A percentile compares a stretch with the other conserved stretches of the same genome.
Evolutionary conservation across 306 rosid species (phyloP).

Genomic region (Fagus sylvatica): DNA sequence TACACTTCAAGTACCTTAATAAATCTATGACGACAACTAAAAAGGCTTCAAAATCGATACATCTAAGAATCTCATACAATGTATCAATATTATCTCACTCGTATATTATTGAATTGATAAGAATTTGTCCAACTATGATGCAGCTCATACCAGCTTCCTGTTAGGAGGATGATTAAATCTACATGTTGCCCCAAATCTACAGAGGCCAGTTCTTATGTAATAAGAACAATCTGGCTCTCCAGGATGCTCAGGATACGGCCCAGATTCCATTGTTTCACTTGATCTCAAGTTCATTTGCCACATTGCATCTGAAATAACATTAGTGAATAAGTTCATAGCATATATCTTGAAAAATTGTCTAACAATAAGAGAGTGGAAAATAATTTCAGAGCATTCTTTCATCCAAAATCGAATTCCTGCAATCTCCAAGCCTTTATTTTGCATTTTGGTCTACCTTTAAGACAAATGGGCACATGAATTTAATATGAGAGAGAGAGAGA

Average conservation of each 20-base stretch:
- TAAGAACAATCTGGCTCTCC: constrained; percentile 97
- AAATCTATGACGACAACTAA: background rate
- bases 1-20: constrained; percentile 2
- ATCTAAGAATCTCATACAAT: background rate
- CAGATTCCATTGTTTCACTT: constrained; percentile 84
- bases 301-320: constrained; percentile 73
- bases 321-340: constrained; percentile 24
- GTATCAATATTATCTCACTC: constrained; percentile 14
- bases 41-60: constrained; percentile 1
- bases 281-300: constrained; percentile 94
- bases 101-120: constrained; percentile 2
- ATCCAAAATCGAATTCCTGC: constrained; percentile 9
- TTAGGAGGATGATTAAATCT: constrained; percentile 97
- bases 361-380: constrained; percentile 13
- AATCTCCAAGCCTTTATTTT: background rate
- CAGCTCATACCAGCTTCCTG: constrained; percentile 79
- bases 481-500: background rate
- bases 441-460: background rate
- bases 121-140: constrained; percentile 20
- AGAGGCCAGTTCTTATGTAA: constrained; percentile 90
- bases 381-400: constrained; percentile 12
- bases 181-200: constrained; percentile 97
- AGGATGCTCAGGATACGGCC: constrained; percentile 87
- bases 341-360: constrained; percentile 6
- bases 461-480: background rate